Conservation (phyloP, 768 basidiomycete genomes). For the Zangia roseola region DNA sequence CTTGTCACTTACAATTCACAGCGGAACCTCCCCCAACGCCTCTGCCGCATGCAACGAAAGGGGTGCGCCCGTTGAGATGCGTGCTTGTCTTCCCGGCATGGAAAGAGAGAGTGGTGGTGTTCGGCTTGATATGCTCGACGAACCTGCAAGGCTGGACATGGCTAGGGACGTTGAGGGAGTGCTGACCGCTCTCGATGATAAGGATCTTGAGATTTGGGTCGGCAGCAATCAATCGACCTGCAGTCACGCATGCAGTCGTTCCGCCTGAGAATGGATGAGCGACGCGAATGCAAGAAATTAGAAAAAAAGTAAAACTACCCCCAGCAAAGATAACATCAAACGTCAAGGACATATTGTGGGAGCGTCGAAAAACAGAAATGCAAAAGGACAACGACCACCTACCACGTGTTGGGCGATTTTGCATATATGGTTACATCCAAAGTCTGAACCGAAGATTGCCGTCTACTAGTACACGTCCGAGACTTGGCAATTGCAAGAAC, state of each 20-base stretch:
- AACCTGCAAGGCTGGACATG: conserved; percentile 58
- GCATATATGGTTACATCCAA: no score
- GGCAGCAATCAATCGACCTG: conserved; percentile 48
- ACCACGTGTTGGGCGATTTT: no score
- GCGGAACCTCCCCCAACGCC: conserved; percentile 62
- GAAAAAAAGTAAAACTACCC: conserved; percentile 32
- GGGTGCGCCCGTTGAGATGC: conserved; percentile 44
- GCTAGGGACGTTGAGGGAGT: conserved; percentile 42
- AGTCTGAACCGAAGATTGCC: no score
- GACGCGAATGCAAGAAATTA: neutral
- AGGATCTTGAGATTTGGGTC: conserved; percentile 57
- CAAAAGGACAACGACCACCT: no score
- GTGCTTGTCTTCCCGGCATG: conserved; percentile 40
- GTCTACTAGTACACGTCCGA: no score
- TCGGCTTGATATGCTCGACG: conserved; percentile 39
- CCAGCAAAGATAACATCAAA: conserved; percentile 61
- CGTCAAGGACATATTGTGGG: conserved; percentile 13
- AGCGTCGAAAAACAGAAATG: no score
- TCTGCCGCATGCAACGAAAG: conserved; percentile 44
- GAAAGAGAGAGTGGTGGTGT: conserved; percentile 42
- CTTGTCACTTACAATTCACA: conserved; percentile 49
- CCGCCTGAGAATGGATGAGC: conserved; percentile 35
- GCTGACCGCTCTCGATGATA: conserved; percentile 57
- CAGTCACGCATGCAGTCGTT: conserved; percentile 52
- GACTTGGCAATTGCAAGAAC: no score